Base-by-base conservation (phyloP, 2,329 filamentous ascomycete genomes). In the Botrytis galanthina region DNA sequence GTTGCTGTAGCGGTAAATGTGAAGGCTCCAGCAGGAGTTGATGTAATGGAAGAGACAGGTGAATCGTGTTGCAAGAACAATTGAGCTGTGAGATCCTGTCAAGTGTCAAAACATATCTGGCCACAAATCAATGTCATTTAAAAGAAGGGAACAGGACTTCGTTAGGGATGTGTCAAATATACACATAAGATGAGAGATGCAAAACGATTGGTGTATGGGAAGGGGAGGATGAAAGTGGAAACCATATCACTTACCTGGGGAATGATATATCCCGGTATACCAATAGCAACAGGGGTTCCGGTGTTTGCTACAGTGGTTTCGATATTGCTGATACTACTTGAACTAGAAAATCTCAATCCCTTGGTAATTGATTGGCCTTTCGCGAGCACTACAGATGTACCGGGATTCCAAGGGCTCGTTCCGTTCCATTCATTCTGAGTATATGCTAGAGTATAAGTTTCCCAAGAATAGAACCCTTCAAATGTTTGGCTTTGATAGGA, bases 391-490 rank as follows among this genome's bases (percentile, higher is more conserved):
- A 81, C 81, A 0, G 87, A 87, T 0, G 86, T 86, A 0, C 87
- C 83, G 4, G 79, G 57, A 76, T 90, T 90, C 89, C 89, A 90
- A 0, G 88, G 87, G 3, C 82, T 78, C 0, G 80, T 81, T 0
- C 73, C 77, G 1, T 81, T 83, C 88, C 88, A 90, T 76, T 90
- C 87, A 0, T 84, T 85, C 74, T 89, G 85, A 0, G 86, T 86
- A 80, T 84, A 90, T 0, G 87, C 87, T 72, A 84, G 83, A 20
- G 83, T 85, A 70, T 87, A 82, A 0, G 86, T 83, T 76, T 89
- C 86, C 87, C 87, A 90, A 75, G 89, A 87, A 74, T 90, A 90
- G 74, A 87, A 85, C 0, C 88, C 88, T 76, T 90, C 88, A 74
- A 87, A 90, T 0, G 85, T 87, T 75, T 90, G 88, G 63, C 84